These are phyloP conservation scores for Guadua angustifolia DNA, from an alignment of 176 grass and related monocot genomes.

Conservation along the genomic window DNA sequence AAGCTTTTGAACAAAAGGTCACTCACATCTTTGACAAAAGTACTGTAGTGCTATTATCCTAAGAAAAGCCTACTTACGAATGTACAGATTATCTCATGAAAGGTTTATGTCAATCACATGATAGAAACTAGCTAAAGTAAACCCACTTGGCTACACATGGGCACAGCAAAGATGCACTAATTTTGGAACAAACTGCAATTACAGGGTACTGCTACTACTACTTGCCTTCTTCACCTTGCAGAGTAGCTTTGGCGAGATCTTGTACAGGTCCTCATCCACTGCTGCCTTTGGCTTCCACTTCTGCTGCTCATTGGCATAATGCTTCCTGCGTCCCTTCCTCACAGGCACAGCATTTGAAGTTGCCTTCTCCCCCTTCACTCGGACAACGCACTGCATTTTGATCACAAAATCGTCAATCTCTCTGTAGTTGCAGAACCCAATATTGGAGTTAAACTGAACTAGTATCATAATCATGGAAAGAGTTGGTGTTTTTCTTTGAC, in stretches of 20 bases:
- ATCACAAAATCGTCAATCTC: neutral
- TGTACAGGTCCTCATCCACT: slow-evolving; percentile 88
- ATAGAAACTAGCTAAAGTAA: slow-evolving; percentile 46
- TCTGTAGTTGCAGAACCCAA: neutral
- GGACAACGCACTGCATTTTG: slow-evolving; percentile 49
- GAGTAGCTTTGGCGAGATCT: slow-evolving; percentile 74
- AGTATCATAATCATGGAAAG: neutral
- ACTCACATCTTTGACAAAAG: slow-evolving; percentile 23
- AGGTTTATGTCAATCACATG: slow-evolving; percentile 52
- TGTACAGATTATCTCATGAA: slow-evolving; percentile 42
- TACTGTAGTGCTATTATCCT: slow-evolving; percentile 4
- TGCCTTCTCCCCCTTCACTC: slow-evolving; percentile 59
- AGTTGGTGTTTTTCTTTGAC: slow-evolving; percentile 19
- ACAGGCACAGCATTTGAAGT: slow-evolving; percentile 6
- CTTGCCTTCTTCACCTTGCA: slow-evolving; percentile 79
- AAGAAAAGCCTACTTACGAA: slow-evolving; percentile 48
- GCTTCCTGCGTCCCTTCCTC: slow-evolving; percentile 51
- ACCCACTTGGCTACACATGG: slow-evolving; percentile 33
- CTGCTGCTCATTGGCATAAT: slow-evolving; percentile 50
- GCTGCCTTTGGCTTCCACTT: slow-evolving; percentile 61
- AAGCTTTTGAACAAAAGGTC: slow-evolving; percentile 34
- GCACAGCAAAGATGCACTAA: slow-evolving; percentile 22
- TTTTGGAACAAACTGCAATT: slow-evolving; percentile 10
- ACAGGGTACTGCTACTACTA: slow-evolving; percentile 2
- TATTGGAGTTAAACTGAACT: neutral